These are phyloP conservation scores for Polychaeton citri DNA, from an alignment of 2,329 filamentous ascomycete species.

Conservation along the genomic window DNA sequence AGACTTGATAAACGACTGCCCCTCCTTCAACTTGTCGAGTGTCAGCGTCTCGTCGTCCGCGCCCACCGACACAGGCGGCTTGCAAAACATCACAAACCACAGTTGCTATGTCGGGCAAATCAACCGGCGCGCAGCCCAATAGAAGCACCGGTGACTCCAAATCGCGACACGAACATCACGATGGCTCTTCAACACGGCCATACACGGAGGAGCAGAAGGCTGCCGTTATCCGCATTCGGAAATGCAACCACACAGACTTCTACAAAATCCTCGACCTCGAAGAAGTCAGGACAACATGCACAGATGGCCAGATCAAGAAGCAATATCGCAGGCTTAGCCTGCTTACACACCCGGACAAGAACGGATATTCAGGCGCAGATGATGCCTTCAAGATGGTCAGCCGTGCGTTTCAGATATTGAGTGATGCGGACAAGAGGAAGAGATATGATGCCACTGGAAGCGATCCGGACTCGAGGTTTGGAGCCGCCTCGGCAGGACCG, in stretches of 20 bases:
- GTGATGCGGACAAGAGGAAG: constrained; percentile 82
- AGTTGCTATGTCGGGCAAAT: constrained; percentile 28
- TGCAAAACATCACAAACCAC: too few species aligned
- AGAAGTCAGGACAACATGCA: constrained; percentile 48
- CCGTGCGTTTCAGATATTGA: constrained; percentile 81
- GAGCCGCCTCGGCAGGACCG: constrained; percentile 37
- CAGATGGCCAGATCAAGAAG: constrained; percentile 87
- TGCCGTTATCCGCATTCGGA: constrained; percentile 76
- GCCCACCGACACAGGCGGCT: too few species aligned
- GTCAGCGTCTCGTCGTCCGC: too few species aligned
- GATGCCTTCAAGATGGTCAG: constrained; percentile 99
- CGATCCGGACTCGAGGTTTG: constrained; percentile 82
- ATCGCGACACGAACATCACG: constrained; percentile 51
- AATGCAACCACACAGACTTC: constrained; percentile 74
- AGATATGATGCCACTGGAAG: constrained; percentile 82
- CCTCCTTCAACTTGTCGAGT: too few species aligned
- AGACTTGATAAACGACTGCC: too few species aligned
- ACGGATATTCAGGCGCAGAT: constrained; percentile 86
- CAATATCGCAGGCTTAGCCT: constrained; percentile 90
- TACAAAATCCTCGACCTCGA: constrained; percentile 85
- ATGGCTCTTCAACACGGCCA: constrained; percentile 61
- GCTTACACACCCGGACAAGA: constrained; percentile 96
- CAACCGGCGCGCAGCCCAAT: constrained; percentile 26
- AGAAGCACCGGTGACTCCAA: constrained; percentile 25
- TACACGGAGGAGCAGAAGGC: constrained; percentile 85